These are phyloP conservation scores for Tuber melanosporum DNA, from an alignment of 495 filamentous ascomycete genomes.

Conservation along the genomic window DNA sequence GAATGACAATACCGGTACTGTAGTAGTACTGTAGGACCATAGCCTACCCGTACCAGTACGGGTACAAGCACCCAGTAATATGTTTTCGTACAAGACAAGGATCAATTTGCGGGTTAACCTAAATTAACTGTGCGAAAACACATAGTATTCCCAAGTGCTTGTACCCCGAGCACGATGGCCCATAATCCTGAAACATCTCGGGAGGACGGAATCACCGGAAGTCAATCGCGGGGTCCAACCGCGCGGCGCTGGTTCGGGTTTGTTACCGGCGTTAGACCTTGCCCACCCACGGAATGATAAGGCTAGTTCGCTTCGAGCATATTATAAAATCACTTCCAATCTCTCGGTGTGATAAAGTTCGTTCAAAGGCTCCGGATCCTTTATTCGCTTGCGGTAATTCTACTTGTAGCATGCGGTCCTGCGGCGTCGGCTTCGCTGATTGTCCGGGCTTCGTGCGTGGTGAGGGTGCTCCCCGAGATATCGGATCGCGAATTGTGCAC, in stretches of 20 bases:
- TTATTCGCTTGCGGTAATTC: not conserved
- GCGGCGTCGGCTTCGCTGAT: not conserved
- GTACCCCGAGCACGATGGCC: too few relatives aligned
- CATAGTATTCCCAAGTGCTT: too few relatives aligned
- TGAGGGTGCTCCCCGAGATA: not conserved
- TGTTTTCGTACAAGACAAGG: too few relatives aligned
- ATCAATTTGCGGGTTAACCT: too few relatives aligned
- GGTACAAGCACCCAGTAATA: too few relatives aligned
- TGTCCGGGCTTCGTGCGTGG: not conserved
- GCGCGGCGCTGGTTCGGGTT: not conserved
- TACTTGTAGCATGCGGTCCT: not conserved
- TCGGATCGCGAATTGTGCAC: not conserved
- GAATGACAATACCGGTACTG: too few relatives aligned
- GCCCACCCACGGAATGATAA: too few relatives aligned
- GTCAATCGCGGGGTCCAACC: not conserved
- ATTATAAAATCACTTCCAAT: not conserved
- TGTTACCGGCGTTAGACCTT: not conserved
- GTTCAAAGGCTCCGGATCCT: not conserved
- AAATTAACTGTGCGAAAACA: too few relatives aligned
- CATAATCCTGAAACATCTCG: not conserved
- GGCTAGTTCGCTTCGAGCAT: too few relatives aligned
- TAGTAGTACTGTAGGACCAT: too few relatives aligned
- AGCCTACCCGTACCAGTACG: too few relatives aligned
- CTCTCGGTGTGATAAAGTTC: not conserved
- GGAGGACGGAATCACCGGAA: not conserved